Evolutionary conservation across 768 basidiomycete genomes (phyloP).

Genomic region (Mycena pura): DNA sequence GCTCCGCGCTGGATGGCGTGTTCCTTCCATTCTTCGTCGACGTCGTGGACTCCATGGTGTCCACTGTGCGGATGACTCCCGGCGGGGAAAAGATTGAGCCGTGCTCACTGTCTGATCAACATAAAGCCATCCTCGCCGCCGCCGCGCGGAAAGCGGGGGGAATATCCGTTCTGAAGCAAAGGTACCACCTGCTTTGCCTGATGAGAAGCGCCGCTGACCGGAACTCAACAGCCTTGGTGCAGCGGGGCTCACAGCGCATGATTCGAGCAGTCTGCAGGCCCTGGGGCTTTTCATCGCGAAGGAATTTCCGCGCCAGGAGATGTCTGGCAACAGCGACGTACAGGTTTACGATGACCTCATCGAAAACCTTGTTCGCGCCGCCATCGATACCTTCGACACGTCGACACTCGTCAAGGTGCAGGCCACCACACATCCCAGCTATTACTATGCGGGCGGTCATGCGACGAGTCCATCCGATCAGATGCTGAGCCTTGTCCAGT

Average conservation of each 20-base stretch:
- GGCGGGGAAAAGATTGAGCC: not conserved
- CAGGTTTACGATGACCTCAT: not conserved
- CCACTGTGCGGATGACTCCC: not conserved
- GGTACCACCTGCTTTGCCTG: not conserved
- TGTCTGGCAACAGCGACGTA: not conserved
- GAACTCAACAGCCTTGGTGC: not conserved
- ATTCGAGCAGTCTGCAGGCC: not conserved
- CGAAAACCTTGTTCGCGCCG: not conserved
- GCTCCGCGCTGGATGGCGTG: not conserved
- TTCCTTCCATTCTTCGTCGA: conserved; percentile 15
- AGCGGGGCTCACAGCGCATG: not conserved
- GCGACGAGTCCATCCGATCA: too few species aligned
- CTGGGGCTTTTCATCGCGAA: not conserved
- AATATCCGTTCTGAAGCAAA: not conserved
- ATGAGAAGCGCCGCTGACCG: not conserved
- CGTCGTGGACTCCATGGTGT: not conserved
- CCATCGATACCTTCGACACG: not conserved
- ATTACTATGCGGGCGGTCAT: not conserved
- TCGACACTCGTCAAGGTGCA: too few species aligned
- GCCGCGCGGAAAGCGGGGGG: not conserved
- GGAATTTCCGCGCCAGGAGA: not conserved
- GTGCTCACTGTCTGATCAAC: not conserved
- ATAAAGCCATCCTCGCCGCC: not conserved
- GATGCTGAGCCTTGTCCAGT: not conserved
- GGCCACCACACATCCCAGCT: not conserved